phyloP scores from a whole-genome alignment of 352 stramenopile species.

The Phytophthora capsici region DNA sequence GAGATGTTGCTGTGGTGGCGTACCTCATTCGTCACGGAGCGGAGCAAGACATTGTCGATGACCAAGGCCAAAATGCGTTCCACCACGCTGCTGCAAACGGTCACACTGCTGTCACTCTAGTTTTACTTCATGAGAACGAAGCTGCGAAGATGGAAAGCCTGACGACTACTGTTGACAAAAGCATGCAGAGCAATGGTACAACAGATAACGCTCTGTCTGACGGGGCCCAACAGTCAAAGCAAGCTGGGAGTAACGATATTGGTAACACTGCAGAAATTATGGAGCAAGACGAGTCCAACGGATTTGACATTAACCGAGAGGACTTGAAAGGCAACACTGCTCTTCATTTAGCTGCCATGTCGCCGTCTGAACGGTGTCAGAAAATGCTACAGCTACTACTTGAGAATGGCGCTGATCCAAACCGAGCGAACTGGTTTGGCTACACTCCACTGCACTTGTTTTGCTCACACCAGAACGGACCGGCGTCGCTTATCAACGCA shows the following conservation, averaged over 20 bases:
- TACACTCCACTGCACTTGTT: slow-evolving; percentile 89
- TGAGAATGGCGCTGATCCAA: slow-evolving; percentile 82
- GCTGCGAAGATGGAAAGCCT: slow-evolving; percentile 22
- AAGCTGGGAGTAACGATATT: slow-evolving; percentile 11
- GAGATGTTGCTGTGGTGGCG: slow-evolving; percentile 80
- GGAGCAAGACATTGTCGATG: slow-evolving; percentile 77
- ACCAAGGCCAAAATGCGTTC: slow-evolving; percentile 86
- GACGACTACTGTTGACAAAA: slow-evolving; percentile 8
- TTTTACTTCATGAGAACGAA: slow-evolving; percentile 78
- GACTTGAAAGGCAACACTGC: slow-evolving; percentile 88
- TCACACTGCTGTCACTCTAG: slow-evolving; percentile 73
- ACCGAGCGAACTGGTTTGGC: slow-evolving; percentile 84
- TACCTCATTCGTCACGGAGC: slow-evolving; percentile 74
- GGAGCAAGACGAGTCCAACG: slow-evolving; percentile 24
- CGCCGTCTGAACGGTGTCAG: slow-evolving; percentile 75
- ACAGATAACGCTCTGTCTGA: slow-evolving; percentile 5
- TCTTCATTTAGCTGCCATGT: slow-evolving; percentile 86
- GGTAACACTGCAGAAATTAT: neutral
- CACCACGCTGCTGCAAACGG: slow-evolving; percentile 82
- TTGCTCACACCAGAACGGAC: slow-evolving; percentile 79
- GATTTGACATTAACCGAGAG: slow-evolving; percentile 81
- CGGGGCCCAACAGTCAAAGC: slow-evolving; percentile 9
- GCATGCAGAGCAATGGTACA: slow-evolving; percentile 11
- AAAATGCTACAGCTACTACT: slow-evolving; percentile 85
- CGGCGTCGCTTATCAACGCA: slow-evolving; percentile 70